Conservation (phyloP, 768 basidiomycete genomes). For the Tricholoma sp. region DNA sequence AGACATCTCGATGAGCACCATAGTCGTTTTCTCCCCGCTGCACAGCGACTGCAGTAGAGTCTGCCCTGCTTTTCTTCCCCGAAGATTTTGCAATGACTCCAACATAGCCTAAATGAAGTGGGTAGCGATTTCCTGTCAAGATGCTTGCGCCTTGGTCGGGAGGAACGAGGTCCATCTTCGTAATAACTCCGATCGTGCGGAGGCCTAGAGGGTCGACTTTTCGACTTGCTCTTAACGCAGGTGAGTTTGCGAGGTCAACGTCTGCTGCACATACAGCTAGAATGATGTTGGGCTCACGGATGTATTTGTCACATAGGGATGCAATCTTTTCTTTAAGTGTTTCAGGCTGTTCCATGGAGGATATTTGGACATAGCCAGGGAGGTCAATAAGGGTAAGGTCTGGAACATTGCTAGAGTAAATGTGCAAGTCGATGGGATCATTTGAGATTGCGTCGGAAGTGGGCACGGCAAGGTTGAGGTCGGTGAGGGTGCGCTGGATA, state of each 20-base stretch:
- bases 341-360: slow-evolving; percentile 94
- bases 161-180: slow-evolving; percentile 97
- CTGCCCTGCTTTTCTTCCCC: slow-evolving; percentile 47
- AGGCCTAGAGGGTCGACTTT: slow-evolving; percentile 93
- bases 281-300: slow-evolving; percentile 97
- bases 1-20: slow-evolving; percentile 53
- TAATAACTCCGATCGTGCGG: slow-evolving; percentile 95
- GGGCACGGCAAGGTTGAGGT: slow-evolving; percentile 92
- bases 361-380: slow-evolving; percentile 94
- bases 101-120: slow-evolving; percentile 93
- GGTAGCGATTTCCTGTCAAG: slow-evolving; percentile 86
- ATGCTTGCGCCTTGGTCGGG: slow-evolving; percentile 80
- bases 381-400: slow-evolving; percentile 97
- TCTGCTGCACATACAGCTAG: slow-evolving; percentile 99
- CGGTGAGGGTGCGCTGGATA: slow-evolving; percentile 89
- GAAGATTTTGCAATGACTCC: slow-evolving; percentile 89
- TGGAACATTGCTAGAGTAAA: slow-evolving; percentile 93
- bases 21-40: slow-evolving; percentile 61
- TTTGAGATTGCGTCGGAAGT: slow-evolving; percentile 87
- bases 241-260: slow-evolving; percentile 97
- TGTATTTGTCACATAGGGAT: slow-evolving; percentile 88
- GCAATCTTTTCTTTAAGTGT: slow-evolving; percentile 90
- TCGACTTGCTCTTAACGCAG: slow-evolving; percentile 88
- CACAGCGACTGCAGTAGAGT: slow-evolving; percentile 44
- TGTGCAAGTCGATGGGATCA: slow-evolving; percentile 94